Conservation (phyloP, 768 basidiomycete species). For the Hydnum rufescens region DNA sequence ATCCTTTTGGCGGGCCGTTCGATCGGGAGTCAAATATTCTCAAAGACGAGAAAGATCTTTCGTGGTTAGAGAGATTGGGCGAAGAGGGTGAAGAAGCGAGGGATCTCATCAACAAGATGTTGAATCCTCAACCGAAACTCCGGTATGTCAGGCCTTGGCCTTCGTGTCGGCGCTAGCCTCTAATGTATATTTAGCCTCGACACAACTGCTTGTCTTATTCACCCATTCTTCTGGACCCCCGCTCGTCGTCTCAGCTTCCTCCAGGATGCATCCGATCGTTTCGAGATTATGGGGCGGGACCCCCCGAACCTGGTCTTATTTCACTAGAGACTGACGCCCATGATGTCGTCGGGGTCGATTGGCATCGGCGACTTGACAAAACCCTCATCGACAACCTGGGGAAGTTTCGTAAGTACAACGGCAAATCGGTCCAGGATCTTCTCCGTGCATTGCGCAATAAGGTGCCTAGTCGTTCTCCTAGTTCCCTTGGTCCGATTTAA, state of each 20-base stretch:
- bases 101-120: constrained; percentile 60
- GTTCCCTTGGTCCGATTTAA: neutral
- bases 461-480: constrained; percentile 26
- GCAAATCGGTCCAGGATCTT: constrained; percentile 74
- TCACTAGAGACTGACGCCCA: constrained; percentile 51
- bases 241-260: constrained; percentile 73
- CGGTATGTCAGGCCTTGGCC: constrained; percentile 31
- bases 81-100: constrained; percentile 88
- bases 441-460: constrained; percentile 88
- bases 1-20: constrained; percentile 87
- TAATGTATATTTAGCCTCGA: constrained; percentile 61
- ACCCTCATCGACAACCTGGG: constrained; percentile 85
- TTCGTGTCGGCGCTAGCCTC: constrained; percentile 1
- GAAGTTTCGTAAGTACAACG: constrained; percentile 95
- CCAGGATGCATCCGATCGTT: constrained; percentile 94
- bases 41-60: constrained; percentile 53
- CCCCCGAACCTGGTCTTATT: constrained; percentile 63
- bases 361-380: constrained; percentile 73
- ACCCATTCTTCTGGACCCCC: constrained; percentile 95
- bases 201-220: constrained; percentile 66
- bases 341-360: constrained; percentile 71
- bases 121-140: constrained; percentile 50
- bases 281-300: constrained; percentile 93
- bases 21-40: constrained; percentile 90
- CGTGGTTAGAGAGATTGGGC: constrained; percentile 57